Evolutionary conservation across 371 early-diverging fungal species (phyloP).

Genomic region (Nematocida sp.): DNA sequence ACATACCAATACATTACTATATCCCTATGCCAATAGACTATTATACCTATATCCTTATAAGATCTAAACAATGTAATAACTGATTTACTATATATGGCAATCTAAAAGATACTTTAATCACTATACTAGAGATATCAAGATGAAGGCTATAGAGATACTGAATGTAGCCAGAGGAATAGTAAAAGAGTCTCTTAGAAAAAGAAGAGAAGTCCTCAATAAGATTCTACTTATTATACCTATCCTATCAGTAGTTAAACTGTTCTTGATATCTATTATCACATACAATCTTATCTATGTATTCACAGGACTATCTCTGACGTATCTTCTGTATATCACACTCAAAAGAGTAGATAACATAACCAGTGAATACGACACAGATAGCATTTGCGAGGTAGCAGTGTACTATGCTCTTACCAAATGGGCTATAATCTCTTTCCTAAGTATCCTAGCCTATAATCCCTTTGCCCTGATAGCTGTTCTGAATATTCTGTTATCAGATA

Average conservation of each 20-base stretch:
- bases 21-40: no score
- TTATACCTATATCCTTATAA: no score
- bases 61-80: no score
- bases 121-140: no score
- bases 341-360: not conserved
- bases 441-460: not conserved
- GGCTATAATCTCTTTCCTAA: not conserved
- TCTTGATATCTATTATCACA: not conserved
- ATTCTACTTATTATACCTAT: not conserved
- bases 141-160: constrained; percentile 3
- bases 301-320: not conserved
- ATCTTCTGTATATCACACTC: constrained; percentile 8
- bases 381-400: constrained; percentile 5
- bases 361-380: constrained; percentile 11
- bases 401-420: constrained; percentile 7
- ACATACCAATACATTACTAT: no score
- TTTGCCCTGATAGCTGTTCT: not conserved
- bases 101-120: no score
- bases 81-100: no score
- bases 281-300: not conserved
- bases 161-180: constrained; percentile 1
- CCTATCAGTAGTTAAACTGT: not conserved
- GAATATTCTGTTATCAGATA: not conserved
- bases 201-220: not conserved
- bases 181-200: not conserved